These are phyloP conservation scores for Suhomyces panamericanus DNA, from an alignment of 1,139 yeast genomes.

Conservation along the genomic window DNA sequence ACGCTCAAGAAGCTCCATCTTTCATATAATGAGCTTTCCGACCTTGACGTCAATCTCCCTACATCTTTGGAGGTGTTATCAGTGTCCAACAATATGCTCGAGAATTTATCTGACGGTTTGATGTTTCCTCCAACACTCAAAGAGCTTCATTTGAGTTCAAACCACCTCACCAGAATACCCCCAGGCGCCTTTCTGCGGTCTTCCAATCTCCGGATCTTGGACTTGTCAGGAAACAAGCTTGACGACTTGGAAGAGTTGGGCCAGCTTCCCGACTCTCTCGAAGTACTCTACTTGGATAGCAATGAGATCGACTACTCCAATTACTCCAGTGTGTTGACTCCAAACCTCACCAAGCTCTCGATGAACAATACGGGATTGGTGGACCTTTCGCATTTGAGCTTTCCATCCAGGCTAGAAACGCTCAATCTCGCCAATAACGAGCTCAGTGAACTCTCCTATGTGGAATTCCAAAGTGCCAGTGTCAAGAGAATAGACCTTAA, in stretches of 20 bases:
- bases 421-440: slow-evolving; percentile 22
- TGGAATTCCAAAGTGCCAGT: slow-evolving; percentile 15
- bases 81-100: slow-evolving; percentile 18
- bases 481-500: slow-evolving; percentile 18
- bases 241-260: slow-evolving; percentile 32
- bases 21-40: slow-evolving; percentile 20
- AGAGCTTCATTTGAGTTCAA: slow-evolving; percentile 21
- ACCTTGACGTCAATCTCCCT: slow-evolving; percentile 17
- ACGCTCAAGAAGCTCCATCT: slow-evolving; percentile 17
- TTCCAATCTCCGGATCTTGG: slow-evolving; percentile 15
- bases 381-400: slow-evolving; percentile 17
- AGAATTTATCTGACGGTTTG: slow-evolving; percentile 12
- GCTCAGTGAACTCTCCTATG: slow-evolving; percentile 17
- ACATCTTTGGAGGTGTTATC: slow-evolving; percentile 17
- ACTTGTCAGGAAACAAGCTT: slow-evolving; percentile 22
- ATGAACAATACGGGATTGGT: slow-evolving; percentile 26
- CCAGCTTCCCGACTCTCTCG: slow-evolving; percentile 20
- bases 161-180: slow-evolving; percentile 20
- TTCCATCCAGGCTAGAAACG: slow-evolving; percentile 20
- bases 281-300: slow-evolving; percentile 22
- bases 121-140: slow-evolving; percentile 17
- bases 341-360: slow-evolving; percentile 20
- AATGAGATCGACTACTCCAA: slow-evolving; percentile 27
- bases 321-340: slow-evolving; percentile 21
- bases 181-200: slow-evolving; percentile 16